Percentiles rank a stretch among this genome's conserved stretches.
Conservation (phyloP, 208 protist species). For the Herpetomonas muscarum region DNA sequence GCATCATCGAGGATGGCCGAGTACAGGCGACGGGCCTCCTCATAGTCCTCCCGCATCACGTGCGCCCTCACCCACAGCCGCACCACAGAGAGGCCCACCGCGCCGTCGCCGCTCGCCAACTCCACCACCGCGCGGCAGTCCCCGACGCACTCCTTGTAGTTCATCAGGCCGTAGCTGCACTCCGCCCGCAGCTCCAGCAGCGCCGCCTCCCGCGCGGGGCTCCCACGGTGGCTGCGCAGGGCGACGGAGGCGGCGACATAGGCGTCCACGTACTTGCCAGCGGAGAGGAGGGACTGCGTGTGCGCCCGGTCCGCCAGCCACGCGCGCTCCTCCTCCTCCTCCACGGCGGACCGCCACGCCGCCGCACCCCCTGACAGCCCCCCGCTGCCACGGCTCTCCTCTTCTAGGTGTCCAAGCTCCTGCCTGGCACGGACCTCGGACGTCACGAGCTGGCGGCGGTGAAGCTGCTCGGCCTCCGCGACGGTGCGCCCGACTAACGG, state of each 20-base stretch:
- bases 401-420: too few species aligned
- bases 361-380: too few species aligned
- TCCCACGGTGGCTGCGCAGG: slow-evolving; percentile 7
- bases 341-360: not conserved
- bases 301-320: slow-evolving; percentile 2
- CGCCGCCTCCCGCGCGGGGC: not conserved
- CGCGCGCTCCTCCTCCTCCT: not conserved
- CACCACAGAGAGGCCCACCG: slow-evolving; percentile 2
- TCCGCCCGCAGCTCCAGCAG: slow-evolving; percentile 37
- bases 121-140: slow-evolving; percentile 36
- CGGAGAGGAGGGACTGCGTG: slow-evolving; percentile 3
- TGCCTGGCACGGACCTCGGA: too few species aligned
- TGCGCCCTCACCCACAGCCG: slow-evolving; percentile 31
- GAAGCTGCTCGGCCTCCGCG: too few species aligned
- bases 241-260: slow-evolving; percentile 28
- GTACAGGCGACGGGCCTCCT: slow-evolving; percentile 28
- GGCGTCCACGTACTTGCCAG: slow-evolving; percentile 15
- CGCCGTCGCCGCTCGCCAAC: not conserved
- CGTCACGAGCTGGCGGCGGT: too few species aligned
- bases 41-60: slow-evolving; percentile 58
- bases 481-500: too few species aligned
- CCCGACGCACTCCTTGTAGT: slow-evolving; percentile 69
- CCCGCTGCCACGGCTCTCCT: too few species aligned
- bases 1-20: slow-evolving; percentile 2
- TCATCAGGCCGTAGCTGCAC: slow-evolving; percentile 62